These are phyloP conservation scores for Blastosporella zonata DNA, from an alignment of 1,284 basidiomycete genomes.

Conservation along the genomic window DNA sequence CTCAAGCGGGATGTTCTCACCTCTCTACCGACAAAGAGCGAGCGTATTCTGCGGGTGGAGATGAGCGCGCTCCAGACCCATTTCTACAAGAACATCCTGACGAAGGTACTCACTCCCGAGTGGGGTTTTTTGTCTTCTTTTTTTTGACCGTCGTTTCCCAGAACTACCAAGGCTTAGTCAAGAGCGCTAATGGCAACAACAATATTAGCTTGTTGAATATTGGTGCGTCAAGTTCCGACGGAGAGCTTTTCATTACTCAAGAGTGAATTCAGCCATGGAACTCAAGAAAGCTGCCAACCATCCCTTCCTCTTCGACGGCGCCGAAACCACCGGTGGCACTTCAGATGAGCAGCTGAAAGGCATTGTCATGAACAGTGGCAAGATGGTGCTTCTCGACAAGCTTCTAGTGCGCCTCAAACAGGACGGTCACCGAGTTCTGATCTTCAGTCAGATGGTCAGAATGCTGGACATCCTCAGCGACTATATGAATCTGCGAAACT, in stretches of 20 bases:
- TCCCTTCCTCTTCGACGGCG: slow-evolving; percentile 96
- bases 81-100: slow-evolving; percentile 99
- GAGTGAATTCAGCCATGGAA: slow-evolving; percentile 71
- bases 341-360: slow-evolving; percentile 90
- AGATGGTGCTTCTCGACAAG: slow-evolving; percentile 96
- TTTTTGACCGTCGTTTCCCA: slow-evolving; percentile 29
- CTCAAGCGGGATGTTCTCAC: slow-evolving; percentile 98
- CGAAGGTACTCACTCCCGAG: slow-evolving; percentile 58
- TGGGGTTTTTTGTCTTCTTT: neutral
- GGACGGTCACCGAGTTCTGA: slow-evolving; percentile 94
- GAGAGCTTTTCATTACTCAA: slow-evolving; percentile 1
- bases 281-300: slow-evolving; percentile 98
- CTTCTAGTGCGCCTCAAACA: slow-evolving; percentile 85
- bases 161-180: slow-evolving; percentile 93
- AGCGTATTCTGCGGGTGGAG: slow-evolving; percentile 96
- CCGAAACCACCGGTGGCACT: slow-evolving; percentile 75
- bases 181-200: slow-evolving; percentile 79
- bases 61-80: slow-evolving; percentile 97
- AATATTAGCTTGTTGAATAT: slow-evolving; percentile 94
- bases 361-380: slow-evolving; percentile 97
- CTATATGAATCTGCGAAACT: slow-evolving; percentile 90
- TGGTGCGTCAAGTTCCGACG: slow-evolving; percentile 40
- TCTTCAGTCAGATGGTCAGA: slow-evolving; percentile 99
- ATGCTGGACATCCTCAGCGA: slow-evolving; percentile 99
- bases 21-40: slow-evolving; percentile 95